Base-by-base conservation (phyloP, 1,284 basidiomycete species). In the Rhizoctonia solani region DNA sequence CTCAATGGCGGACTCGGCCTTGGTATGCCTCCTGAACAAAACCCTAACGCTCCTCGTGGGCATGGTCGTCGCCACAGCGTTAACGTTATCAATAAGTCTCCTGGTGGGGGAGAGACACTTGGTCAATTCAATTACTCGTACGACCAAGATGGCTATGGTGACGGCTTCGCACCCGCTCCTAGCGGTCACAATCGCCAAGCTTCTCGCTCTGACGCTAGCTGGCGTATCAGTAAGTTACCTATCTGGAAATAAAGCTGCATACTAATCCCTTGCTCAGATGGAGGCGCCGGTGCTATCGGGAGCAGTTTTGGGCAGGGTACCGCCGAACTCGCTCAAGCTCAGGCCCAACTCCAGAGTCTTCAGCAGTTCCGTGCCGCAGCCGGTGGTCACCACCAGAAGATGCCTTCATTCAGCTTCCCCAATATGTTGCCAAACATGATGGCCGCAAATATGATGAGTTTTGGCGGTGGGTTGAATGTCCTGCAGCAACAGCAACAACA, bases 361-460 rank as follows among this genome's bases (percentile, higher is more conserved):
- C 93, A 97, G 75, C 95, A 98, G 75, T 99, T 98, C 84, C 90
- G 97, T 72, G 94, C 93, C 37, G 93, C 93, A 1, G 90, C 94
- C 13, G 95, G 93, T 63, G 92, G 93, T 14, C 93, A 97, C 71
- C 96, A 98, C 77, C 88, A 93, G 74, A 96, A 97, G 82, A 95
- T 96, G 85, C 86, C 93, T 13, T 99, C 97, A 0, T 98, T 98
- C 81, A 93, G 92, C 74, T 95, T 97, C 83, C 95, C 94, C 14
- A 95, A 96, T 76, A 95, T 95, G 92, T 81, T 95, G 23, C 93
- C 93, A 3, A 95, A 95, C 75, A 89, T 93, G 86, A 92, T 93
- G 87, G 93, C 90, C 3, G 94, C 93, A 21, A 95, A 93, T 73
- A 94, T 95, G 85, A 92, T 95, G 86, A 90, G 93, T 41, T 83